Percentiles rank a stretch among this genome's conserved stretches.
Evolutionary conservation across 2,329 filamentous ascomycete species (phyloP).

Genomic region (Lecanosticta acicola): DNA sequence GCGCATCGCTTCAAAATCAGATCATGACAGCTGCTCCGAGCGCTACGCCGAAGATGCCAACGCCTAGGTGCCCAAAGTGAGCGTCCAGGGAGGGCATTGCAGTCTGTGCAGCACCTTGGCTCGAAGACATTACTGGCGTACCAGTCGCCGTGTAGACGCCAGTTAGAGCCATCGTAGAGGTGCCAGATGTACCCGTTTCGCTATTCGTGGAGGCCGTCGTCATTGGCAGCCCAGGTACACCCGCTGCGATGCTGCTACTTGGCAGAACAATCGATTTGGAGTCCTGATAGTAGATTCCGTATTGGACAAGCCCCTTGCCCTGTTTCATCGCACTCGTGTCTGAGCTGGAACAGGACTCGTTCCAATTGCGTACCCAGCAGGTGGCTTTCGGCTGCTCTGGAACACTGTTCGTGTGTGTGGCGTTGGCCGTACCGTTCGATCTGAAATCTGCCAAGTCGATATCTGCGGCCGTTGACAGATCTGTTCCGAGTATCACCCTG

Average conservation of each 20-base stretch:
- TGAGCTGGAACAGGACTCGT: constrained; percentile 49
- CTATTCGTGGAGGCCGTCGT: constrained; percentile 13
- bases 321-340: constrained; percentile 45
- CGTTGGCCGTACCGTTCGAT: constrained; percentile 53
- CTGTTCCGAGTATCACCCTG: constrained; percentile 47
- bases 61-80: neutral
- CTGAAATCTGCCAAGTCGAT: constrained; percentile 39
- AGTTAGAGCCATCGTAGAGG: constrained; percentile 23
- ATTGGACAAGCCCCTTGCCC: constrained; percentile 53
- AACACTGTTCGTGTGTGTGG: constrained; percentile 51
- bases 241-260: constrained; percentile 27
- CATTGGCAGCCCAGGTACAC: constrained; percentile 31
- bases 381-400: constrained; percentile 42
- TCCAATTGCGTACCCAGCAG: constrained; percentile 56
- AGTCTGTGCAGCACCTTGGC: neutral
- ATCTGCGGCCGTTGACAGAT: constrained; percentile 45
- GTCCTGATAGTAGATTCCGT: constrained; percentile 51
- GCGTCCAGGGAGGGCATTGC: neutral
- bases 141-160: constrained; percentile 37
- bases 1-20: too few species aligned
- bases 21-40: neutral
- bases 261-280: constrained; percentile 36
- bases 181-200: constrained; percentile 6
- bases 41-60: neutral
- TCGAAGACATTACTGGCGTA: constrained; percentile 24